Base-by-base conservation (phyloP, 345 rosid genomes). In the Eucalyptus curtisii region DNA sequence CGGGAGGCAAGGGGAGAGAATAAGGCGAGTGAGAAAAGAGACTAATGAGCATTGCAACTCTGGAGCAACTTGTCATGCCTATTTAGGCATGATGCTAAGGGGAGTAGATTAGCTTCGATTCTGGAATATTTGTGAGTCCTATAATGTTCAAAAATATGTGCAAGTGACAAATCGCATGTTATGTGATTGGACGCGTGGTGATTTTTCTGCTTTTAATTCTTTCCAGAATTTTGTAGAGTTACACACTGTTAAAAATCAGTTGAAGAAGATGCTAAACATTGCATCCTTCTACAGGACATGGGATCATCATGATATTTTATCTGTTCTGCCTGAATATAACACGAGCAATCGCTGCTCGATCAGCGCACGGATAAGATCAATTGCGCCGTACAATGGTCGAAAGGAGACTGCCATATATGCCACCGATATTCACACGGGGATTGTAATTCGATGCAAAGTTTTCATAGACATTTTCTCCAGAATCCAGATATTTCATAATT, bases 391-490 rank as follows among this genome's bases (percentile, higher is more conserved):
- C 84, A 93, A 89, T 86, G 98, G 98, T 61, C 93, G 98, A 89
- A 96, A 96, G 90, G 99, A 97, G 90, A 97, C 99, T 50, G 98
- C 99, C 5, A 95, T 97, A 89, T 97, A 96, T 92, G 99, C 99
- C 86, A 93, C 97, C 88, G 99, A 97, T 90, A 88, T 91, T 44
- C 90, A 92, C 64, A 95, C 97, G 3, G 99, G 99, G 90, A 92
- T 92, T 91, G 97, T 97, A 87, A 95, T 97, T 91, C 99, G 99
- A 80, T 97, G 99, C 95, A 97, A 96, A 90, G 99, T 97, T 86
- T 97, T 97, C 86, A 96, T 97, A 90, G 99, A 97, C 91, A 96
- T 91, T 80, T 94, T 97, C 91, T 95, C 97, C 42, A 94, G 99
- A 92, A 95, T 97, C 66, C 98, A 95, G 94, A 97, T 97, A 89